A percentile compares a stretch with the other conserved stretches of the same genome.
These are phyloP conservation scores for Leccinum arenicola DNA, from an alignment of 768 basidiomycete genomes.

Conservation along the genomic window DNA sequence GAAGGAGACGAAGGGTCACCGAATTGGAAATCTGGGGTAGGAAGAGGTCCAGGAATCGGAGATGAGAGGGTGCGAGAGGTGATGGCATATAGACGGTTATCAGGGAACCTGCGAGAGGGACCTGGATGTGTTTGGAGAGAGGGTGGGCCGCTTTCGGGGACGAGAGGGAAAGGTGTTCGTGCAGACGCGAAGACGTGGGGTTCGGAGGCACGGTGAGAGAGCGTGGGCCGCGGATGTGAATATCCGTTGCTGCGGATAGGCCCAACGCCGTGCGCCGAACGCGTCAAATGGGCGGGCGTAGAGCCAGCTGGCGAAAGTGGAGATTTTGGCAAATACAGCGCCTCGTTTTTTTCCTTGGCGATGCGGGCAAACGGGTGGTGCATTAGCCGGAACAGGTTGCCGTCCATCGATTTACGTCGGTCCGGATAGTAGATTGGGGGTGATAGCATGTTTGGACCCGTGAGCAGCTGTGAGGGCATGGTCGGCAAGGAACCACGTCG, in stretches of 20 bases:
- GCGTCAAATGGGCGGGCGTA: slow-evolving; percentile 34
- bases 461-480: slow-evolving; percentile 28
- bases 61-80: slow-evolving; percentile 46
- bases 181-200: slow-evolving; percentile 36
- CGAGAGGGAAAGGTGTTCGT: slow-evolving; percentile 36
- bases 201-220: slow-evolving; percentile 32
- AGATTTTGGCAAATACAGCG: slow-evolving; percentile 31
- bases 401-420: slow-evolving; percentile 40
- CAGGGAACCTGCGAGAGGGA: slow-evolving; percentile 33
- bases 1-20: slow-evolving; percentile 54
- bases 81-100: slow-evolving; percentile 48
- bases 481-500: slow-evolving; percentile 59
- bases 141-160: slow-evolving; percentile 23
- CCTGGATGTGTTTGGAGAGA: slow-evolving; percentile 9
- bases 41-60: slow-evolving; percentile 54
- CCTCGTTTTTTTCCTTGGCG: slow-evolving; percentile 35
- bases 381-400: slow-evolving; percentile 49
- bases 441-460: slow-evolving; percentile 33
- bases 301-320: slow-evolving; percentile 32
- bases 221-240: slow-evolving; percentile 34
- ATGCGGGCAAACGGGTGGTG: slow-evolving; percentile 39
- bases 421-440: slow-evolving; percentile 33
- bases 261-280: slow-evolving; percentile 34
- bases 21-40: slow-evolving; percentile 61
- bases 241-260: slow-evolving; percentile 47